Conservation (phyloP, 179 eudicot genomes). For the Silene coronaria region DNA sequence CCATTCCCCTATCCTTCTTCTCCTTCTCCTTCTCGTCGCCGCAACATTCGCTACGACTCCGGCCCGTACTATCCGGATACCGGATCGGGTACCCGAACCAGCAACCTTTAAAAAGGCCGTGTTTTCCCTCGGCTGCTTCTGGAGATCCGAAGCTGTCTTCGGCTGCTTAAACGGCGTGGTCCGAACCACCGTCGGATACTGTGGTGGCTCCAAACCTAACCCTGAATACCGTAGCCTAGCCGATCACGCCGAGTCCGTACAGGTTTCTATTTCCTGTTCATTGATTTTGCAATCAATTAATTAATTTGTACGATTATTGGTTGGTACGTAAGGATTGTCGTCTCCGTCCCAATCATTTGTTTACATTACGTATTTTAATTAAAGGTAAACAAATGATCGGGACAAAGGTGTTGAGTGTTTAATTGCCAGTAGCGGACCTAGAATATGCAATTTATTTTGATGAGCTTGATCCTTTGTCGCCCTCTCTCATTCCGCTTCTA, state of each 20-base stretch:
- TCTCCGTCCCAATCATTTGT: too few species aligned
- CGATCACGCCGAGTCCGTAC: constrained; percentile 84
- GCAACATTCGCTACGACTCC: constrained; percentile 18
- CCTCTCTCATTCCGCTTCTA: too few species aligned
- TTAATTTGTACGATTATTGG: too few species aligned
- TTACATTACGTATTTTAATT: too few species aligned
- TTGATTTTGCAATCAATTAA: neutral
- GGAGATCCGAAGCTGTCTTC: constrained; percentile 90
- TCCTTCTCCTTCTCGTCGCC: constrained; percentile 10
- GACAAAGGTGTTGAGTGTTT: neutral
- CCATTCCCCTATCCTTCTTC: constrained; percentile 3
- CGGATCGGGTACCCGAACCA: constrained; percentile 47
- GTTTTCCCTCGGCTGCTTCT: constrained; percentile 90
- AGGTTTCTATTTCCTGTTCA: constrained; percentile 36
- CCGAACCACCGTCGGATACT: constrained; percentile 72
- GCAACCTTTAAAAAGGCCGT: constrained; percentile 50
- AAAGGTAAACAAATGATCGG: too few species aligned
- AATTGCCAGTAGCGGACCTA: neutral
- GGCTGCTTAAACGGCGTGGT: constrained; percentile 89
- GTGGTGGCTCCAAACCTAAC: constrained; percentile 68
- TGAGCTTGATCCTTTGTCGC: too few species aligned
- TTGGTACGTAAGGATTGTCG: too few species aligned
- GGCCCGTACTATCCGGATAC: constrained; percentile 45
- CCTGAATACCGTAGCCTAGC: constrained; percentile 85
- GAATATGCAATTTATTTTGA: neutral